phyloP scores from a whole-genome alignment of 2,329 filamentous ascomycete species.

The Trichoderma sp. region DNA sequence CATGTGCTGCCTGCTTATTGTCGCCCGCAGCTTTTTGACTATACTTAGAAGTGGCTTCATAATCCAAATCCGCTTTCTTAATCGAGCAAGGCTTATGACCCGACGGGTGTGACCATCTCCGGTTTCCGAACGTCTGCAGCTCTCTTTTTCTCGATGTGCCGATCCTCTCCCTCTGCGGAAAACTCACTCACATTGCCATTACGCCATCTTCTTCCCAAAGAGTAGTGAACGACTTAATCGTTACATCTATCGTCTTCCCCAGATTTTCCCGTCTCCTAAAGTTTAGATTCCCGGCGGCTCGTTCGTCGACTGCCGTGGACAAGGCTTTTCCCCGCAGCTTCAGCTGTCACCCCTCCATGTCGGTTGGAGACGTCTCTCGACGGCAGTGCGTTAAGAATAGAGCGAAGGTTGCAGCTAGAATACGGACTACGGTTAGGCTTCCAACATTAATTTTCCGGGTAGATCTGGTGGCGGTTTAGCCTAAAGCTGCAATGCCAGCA shows the following conservation, averaged over 20 bases:
- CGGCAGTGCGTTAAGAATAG: neutral
- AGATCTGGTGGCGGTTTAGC: constrained; percentile 15
- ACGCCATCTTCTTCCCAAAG: neutral
- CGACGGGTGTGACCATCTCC: constrained; percentile 14
- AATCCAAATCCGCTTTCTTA: neutral
- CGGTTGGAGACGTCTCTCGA: neutral
- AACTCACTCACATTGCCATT: neutral
- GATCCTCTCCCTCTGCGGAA: constrained; percentile 9
- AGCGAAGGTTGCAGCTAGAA: constrained; percentile 4
- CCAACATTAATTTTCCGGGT: neutral
- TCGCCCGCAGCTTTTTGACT: neutral
- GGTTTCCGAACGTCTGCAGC: neutral
- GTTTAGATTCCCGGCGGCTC: constrained; percentile 20
- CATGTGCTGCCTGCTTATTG: constrained; percentile 5
- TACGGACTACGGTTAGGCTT: constrained; percentile 7
- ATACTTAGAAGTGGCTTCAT: constrained; percentile 14
- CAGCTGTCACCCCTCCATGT: constrained; percentile 4
- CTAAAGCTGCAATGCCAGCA: neutral
- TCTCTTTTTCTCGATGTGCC: neutral
- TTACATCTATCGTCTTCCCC: constrained; percentile 14
- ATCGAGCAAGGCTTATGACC: constrained; percentile 5
- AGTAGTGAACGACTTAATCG: neutral
- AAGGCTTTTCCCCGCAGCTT: constrained; percentile 20
- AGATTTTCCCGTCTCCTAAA: constrained; percentile 20
- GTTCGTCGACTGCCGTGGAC: neutral